Evolutionary conservation across 2,329 filamentous ascomycete species (phyloP), one percentile per base, ranked within the genome.

Genomic region (Tolypocladium album): DNA sequence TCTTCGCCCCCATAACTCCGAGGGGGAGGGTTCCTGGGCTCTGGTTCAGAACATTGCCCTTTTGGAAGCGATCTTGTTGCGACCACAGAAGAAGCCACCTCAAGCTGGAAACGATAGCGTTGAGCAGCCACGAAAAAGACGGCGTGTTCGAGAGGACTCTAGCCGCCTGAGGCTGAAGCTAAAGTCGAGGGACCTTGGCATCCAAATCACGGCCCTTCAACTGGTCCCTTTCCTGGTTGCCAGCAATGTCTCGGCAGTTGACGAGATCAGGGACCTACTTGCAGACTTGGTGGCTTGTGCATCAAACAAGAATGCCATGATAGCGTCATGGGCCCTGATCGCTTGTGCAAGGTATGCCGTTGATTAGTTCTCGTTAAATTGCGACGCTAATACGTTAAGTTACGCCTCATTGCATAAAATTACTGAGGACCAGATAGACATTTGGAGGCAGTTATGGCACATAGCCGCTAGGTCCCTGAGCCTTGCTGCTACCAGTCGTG

Each of bases 251-350:
- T 69, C 83, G 1, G 71, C 77, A 4, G 65, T 74, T 39, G 80
- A 86, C 39, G 81, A 84, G 13, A 74, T 88, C 34, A 71, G 74
- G 6, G 77, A 79, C 0, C 70, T 88, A 4, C 69, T 94, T 3
- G 77, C 80, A 11, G 80, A 82, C 52, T 74, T 95, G 20, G 74
- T 79, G 20, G 72, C 75, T 13, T 79, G 82, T 58, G 83, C 88
- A 52, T 79, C 83, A 12, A 88, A 94, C 67, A 92, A 96, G 67
- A 86, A 88, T 64, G 74, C 76, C 17, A 72, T 74, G 11, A 76
- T 87, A 47, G 83, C 87, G 9, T 90, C 87, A 0, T 99, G 94
- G 94, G 88, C 91, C 22, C 85, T 96, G 77, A 72, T 97, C 58
- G 88, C 87, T n/a, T 84, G 91, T 69, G 80, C 90, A 63, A 90